Evolutionary conservation across 75 land plant species (phyloP), one percentile per base, ranked within the genome.

Genomic region (Ceratopteris richardii): DNA sequence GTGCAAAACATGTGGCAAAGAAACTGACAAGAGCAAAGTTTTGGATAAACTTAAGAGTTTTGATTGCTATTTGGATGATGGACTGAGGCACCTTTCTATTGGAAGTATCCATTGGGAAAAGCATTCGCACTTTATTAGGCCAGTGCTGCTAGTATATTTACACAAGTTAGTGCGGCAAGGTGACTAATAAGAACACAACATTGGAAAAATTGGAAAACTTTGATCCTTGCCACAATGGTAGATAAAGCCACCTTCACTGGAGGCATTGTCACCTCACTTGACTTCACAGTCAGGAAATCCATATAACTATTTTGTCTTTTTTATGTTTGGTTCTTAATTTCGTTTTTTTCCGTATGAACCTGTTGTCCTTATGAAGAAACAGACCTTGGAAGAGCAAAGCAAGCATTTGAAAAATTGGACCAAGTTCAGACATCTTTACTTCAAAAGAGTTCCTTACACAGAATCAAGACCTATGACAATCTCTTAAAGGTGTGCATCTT

Each of bases 391-490:
- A 66, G 76, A 62, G 80, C 83, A 57, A 31, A 55, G 31, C 33
- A 44, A 25, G 37, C 61, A 30, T 85, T 77, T 61, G 70, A 74
- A 47, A 51, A 25, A 26, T 31, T 78, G 53, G 84, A 83, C 61
- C 61, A 66, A 25, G 69, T 70, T 19, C 87, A 90, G 31, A 13
- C 19, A 42, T 44, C 60, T 44, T 41, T 86, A 31, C 76, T 28
- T 50, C 90, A 90, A 69, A 62, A 73, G 28, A 47, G 59, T 71
- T 86, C 90, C 42, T 54, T 86, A 46, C 54, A 54, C 44, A 44
- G 86, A 67, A 66, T 90, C 73, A 73, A 67, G 52, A 90, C 90
- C 7, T 57, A 74, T 24, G 96, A 90, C 50, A 44, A 58, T 60
- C 74, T 90, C 30, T 58, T 90, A 56, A 86, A 90, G 95, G 95